Evolutionary conservation across 225 moss, liverwort and hornwort genomes (phyloP).

Genomic region (Straminergon stramineum): DNA sequence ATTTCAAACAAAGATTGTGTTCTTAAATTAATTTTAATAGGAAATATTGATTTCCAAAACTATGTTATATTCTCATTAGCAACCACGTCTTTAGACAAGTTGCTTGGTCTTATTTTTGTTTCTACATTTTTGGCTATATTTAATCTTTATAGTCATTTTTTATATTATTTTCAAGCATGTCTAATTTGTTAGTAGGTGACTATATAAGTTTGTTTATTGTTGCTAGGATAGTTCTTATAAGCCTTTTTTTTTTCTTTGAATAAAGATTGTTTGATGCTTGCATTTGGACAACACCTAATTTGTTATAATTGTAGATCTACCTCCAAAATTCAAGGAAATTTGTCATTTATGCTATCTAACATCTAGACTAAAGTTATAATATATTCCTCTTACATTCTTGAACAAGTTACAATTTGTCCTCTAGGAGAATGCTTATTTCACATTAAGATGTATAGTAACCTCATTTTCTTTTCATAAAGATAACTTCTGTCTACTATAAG

Average conservation of each 20-base stretch:
- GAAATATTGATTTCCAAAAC: background rate
- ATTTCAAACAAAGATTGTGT: background rate
- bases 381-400: background rate
- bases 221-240: background rate
- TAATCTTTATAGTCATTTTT: background rate
- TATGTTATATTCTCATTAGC: background rate
- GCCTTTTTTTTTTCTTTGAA: background rate
- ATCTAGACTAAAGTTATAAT: background rate
- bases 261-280: background rate
- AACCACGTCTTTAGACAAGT: background rate
- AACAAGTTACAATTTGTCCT: background rate
- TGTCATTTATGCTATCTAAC: background rate
- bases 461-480: background rate
- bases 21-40: background rate
- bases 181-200: background rate
- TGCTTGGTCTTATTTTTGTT: background rate
- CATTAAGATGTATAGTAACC: background rate
- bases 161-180: accelerated
- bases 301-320: background rate
- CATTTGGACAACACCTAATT: background rate
- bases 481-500: background rate
- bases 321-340: background rate
- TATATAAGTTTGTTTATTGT: background rate
- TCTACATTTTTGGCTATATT: background rate
- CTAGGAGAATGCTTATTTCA: background rate